Evolutionary conservation across 805 yeast genomes (phyloP).

Genomic region (Pichia cephalocereana): DNA sequence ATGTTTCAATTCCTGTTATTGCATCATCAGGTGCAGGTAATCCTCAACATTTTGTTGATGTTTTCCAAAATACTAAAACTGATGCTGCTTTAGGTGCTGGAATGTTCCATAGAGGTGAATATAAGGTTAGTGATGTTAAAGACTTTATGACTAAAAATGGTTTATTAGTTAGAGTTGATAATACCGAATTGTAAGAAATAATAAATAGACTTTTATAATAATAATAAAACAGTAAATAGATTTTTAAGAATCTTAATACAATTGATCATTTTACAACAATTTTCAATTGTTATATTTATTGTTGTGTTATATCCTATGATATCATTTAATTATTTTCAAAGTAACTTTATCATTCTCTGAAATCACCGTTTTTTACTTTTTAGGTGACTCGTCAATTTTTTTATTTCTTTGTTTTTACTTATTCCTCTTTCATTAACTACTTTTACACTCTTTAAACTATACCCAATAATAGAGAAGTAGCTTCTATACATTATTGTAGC

Average conservation of each 20-base stretch:
- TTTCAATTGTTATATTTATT: too few relatives aligned
- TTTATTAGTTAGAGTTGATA: conserved; percentile 66
- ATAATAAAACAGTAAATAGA: too few relatives aligned
- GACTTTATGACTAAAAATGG: conserved; percentile 48
- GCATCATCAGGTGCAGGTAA: conserved; percentile 97
- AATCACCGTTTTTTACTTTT: neutral
- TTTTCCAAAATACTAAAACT: conserved; percentile 67
- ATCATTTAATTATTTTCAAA: neutral
- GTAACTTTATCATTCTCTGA: neutral
- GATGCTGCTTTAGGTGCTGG: conserved; percentile 99
- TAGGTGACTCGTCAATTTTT: neutral
- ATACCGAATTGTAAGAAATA: conserved; percentile 6
- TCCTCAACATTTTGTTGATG: conserved; percentile 86
- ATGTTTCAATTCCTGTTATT: conserved; percentile 84
- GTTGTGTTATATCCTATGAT: neutral
- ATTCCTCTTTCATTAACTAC: neutral
- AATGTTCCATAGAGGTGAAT: conserved; percentile 93
- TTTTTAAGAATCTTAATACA: too few relatives aligned
- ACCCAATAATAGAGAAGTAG: too few relatives aligned
- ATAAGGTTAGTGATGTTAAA: conserved; percentile 79
- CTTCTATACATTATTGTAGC: too few relatives aligned
- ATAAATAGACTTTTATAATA: too few relatives aligned
- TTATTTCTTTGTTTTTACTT: neutral
- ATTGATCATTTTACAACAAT: too few relatives aligned
- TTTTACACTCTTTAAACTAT: too few relatives aligned